Percentiles rank a stretch among this genome's conserved stretches.
Evolutionary conservation across 768 basidiomycete species (phyloP).

Genomic region (Pleurotus tuoliensis): DNA sequence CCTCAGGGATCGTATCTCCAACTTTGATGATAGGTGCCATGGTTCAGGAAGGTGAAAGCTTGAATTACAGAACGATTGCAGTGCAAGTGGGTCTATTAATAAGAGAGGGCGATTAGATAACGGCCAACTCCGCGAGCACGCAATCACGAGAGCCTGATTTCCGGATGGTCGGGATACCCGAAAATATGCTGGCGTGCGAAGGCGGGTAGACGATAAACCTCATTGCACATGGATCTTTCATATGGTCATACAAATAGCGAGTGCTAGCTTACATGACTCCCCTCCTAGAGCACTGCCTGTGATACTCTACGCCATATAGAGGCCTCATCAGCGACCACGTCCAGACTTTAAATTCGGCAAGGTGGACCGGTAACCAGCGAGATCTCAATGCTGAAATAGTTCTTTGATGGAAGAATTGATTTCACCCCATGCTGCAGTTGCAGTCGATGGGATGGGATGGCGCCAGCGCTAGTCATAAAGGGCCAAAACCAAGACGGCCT

Average conservation of each 20-base stretch:
- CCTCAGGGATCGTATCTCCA: constrained; percentile 47
- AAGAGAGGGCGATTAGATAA: constrained; percentile 3
- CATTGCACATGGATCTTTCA: background rate
- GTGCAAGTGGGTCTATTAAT: background rate
- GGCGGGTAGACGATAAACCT: too few relatives aligned
- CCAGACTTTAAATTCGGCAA: too few relatives aligned
- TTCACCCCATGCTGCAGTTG: too few relatives aligned
- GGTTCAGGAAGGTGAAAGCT: constrained; percentile 1
- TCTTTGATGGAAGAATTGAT: too few relatives aligned
- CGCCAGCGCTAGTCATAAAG: too few relatives aligned
- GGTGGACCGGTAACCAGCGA: too few relatives aligned
- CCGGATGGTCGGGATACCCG: constrained; percentile 2
- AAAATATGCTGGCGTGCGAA: background rate
- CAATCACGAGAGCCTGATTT: background rate
- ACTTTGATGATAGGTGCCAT: constrained; percentile 40
- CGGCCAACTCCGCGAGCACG: constrained; percentile 6
- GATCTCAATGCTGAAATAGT: too few relatives aligned
- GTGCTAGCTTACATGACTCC: background rate
- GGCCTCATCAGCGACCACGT: too few relatives aligned
- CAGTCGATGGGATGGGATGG: too few relatives aligned
- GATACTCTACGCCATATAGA: too few relatives aligned
- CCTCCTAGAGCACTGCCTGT: too few relatives aligned
- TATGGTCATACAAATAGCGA: background rate
- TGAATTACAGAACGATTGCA: background rate
- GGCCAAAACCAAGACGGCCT: too few relatives aligned